Conservation (phyloP, 352 stramenopile species). For the Phytophthora cactorum region DNA sequence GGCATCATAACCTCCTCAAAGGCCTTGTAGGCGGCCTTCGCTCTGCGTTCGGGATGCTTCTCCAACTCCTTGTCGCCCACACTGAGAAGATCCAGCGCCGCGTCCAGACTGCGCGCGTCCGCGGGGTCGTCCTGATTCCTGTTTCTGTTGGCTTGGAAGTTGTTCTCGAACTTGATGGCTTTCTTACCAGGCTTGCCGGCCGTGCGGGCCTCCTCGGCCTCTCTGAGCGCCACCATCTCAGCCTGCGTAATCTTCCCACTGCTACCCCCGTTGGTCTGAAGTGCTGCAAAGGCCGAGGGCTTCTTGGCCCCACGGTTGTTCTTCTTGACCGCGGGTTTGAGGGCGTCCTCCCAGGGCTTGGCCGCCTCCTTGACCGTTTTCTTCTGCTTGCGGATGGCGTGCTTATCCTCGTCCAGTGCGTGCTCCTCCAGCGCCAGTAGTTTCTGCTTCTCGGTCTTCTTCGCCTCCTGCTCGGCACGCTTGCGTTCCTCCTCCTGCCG, state of each 20-base stretch:
- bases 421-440: conserved; percentile 74
- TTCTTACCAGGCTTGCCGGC: conserved; percentile 56
- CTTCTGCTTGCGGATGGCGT: conserved; percentile 72
- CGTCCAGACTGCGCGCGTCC: conserved; percentile 71
- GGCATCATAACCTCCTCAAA: conserved; percentile 80
- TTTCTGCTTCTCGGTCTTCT: conserved; percentile 79
- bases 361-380: conserved; percentile 67
- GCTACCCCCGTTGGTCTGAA: conserved; percentile 24
- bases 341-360: conserved; percentile 75
- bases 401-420: conserved; percentile 63
- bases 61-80: conserved; percentile 55
- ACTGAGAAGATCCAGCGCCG: conserved; percentile 64
- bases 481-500: conserved; percentile 70
- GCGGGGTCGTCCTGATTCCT: conserved; percentile 42
- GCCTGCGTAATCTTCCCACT: conserved; percentile 62
- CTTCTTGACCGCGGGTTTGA: conserved; percentile 69
- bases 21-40: conserved; percentile 83
- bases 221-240: conserved; percentile 53
- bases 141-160: conserved; percentile 68
- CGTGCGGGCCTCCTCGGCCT: conserved; percentile 45
- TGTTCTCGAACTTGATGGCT: conserved; percentile 70
- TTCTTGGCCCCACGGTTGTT: conserved; percentile 63
- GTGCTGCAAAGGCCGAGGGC: conserved; percentile 30
- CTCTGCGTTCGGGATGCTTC: conserved; percentile 72
- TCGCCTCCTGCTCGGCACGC: conserved; percentile 62